phyloP scores from a whole-genome alignment of 805 yeast species.

The Cyberlindnera americana region DNA sequence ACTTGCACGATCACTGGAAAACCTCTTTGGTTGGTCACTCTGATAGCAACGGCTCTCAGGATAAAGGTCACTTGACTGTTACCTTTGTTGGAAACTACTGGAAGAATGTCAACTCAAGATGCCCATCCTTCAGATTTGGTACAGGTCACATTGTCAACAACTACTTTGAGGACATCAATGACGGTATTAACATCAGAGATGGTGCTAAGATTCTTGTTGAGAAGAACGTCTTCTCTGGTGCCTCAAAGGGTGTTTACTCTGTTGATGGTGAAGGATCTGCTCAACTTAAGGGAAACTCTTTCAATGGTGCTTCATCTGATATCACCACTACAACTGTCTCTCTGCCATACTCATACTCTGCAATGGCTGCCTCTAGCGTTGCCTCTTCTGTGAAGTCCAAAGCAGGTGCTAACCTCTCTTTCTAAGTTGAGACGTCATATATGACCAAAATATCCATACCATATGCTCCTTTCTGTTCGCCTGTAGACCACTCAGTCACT shows the following conservation, averaged over 20 bases:
- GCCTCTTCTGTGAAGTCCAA: conserved; percentile 3
- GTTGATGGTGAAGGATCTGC: conserved; percentile 8
- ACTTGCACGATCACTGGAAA: conserved; percentile 9
- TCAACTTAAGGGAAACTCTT: conserved; percentile 2
- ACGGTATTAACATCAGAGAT: conserved; percentile 8
- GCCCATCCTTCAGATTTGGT: conserved; percentile 10
- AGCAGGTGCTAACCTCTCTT: conserved; percentile 5
- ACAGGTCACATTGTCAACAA: conserved; percentile 7
- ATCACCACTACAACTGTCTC: conserved; percentile 3
- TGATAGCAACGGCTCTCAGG: conserved; percentile 5
- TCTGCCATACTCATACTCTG: conserved; percentile 3
- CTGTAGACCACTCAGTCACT: no score
- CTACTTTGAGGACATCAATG: conserved; percentile 3
- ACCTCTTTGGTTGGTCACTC: conserved; percentile 9
- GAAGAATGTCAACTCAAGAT: conserved; percentile 9
- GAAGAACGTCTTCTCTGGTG: conserved; percentile 8
- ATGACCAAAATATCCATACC: not conserved
- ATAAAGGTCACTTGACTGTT: conserved; percentile 7
- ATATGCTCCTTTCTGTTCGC: no score
- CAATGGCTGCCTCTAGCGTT: not conserved
- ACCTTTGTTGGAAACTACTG: conserved; percentile 5
- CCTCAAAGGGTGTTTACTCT: conserved; percentile 5
- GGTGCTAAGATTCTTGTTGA: conserved; percentile 2
- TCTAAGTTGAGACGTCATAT: not conserved
- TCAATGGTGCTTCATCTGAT: conserved; percentile 3